Evolutionary conservation across 345 rosid species (phyloP).

Genomic region (Salix purpurea): DNA sequence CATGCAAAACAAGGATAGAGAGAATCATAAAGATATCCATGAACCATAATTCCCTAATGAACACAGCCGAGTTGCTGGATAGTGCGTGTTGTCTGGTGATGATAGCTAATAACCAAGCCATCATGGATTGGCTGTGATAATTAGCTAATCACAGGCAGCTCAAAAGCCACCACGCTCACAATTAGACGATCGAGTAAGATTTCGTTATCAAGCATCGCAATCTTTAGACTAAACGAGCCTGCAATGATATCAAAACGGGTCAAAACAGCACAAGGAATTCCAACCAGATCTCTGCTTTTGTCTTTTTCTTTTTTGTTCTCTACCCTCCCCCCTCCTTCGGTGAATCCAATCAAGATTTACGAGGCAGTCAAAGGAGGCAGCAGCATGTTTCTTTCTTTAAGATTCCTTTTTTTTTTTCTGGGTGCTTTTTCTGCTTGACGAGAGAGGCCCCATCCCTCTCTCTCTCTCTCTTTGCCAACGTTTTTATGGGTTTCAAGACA

Average conservation of each 20-base stretch:
- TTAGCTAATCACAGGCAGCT: neutral
- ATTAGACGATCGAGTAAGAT: neutral
- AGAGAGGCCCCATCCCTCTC: constrained; percentile 14
- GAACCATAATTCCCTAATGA: too few species aligned
- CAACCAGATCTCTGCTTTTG: constrained; percentile 31
- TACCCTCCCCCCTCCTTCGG: neutral
- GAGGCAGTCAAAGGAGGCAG: constrained; percentile 45
- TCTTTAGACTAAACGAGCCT: neutral
- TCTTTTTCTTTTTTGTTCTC: constrained; percentile 10
- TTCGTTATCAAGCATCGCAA: neutral
- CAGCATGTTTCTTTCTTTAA: constrained; percentile 2
- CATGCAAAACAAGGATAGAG: too few species aligned
- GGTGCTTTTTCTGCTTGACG: neutral
- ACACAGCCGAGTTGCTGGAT: too few species aligned
- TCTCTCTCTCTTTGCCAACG: neutral
- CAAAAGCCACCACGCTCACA: neutral
- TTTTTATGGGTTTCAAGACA: constrained; percentile 11
- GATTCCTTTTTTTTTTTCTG: neutral
- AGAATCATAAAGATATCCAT: too few species aligned
- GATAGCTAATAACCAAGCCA: too few species aligned
- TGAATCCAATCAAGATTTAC: constrained; percentile 27
- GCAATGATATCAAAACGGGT: constrained; percentile 6
- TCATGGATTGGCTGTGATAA: too few species aligned
- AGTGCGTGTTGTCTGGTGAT: too few species aligned
- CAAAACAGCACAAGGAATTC: constrained; percentile 27